Evolutionary conservation across 2,329 filamentous ascomycete species (phyloP), one percentile per base, ranked within the genome.

Genomic region (Rutstroemia sp.): DNA sequence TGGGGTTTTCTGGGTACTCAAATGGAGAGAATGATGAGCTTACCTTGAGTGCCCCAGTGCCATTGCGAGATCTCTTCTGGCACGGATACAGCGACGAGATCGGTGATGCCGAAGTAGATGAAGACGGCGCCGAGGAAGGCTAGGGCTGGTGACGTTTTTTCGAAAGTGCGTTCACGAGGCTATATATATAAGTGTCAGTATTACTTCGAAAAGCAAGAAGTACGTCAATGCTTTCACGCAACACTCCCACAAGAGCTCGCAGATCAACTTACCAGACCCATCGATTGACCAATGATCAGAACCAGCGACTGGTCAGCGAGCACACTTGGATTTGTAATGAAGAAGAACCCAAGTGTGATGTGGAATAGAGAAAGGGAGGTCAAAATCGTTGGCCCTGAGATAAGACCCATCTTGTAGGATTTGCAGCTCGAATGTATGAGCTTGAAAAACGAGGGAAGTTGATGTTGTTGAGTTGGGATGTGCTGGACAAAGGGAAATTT

Each of bases 361-460:
- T 96, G 89, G 75, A 94, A 90, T 69, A 95, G 80, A 64, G 87
- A 88, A 64, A 96, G 76, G 52, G 84, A 86, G 64, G 88, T 87
- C 65, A 96, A 86, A 71, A 96, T 86, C 8, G 86, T 89, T 68
- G 81, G 87, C 59, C 86, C 84, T 2, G 89, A 91, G 67, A 96
- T 80, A 70, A 95, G 77, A 34, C 83, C 87, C 92, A 96, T 96
- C 60, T 53, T 76, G 57, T 8, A 42, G 16, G 39, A 17, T 42
- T 42, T 42, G 16, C 39, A 42, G 39, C 39, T 42, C n/a, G 7
- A 42, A 42, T 8, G 27, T 16, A 30, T 8, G 6, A 30, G 5
- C 30, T 40, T 16, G 3, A 25, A 5, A 21, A 3, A 14, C 19
- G 27, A n/a, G 45, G 21, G n/a, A n/a, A 9, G 17, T 34, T 21